These are phyloP conservation scores for Senecio squalidus DNA, from an alignment of 140 eudicot species.

Conservation along the genomic window DNA sequence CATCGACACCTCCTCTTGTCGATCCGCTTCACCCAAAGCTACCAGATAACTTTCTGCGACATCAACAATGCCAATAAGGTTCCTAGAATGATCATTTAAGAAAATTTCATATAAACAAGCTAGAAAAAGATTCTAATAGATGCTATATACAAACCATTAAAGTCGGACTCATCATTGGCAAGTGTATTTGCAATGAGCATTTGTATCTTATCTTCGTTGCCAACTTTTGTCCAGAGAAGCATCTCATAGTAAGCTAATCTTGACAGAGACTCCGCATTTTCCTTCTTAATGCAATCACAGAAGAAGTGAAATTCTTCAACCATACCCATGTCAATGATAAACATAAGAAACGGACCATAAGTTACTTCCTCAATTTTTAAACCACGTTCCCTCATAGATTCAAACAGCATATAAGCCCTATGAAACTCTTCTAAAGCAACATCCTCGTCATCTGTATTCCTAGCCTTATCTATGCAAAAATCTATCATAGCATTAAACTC, in stretches of 20 bases:
- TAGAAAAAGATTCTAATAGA: conserved; percentile 8
- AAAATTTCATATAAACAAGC: conserved; percentile 1
- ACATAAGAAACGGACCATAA: conserved; percentile 71
- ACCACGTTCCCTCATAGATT: conserved; percentile 56
- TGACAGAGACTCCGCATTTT: conserved; percentile 47
- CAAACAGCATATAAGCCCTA: conserved; percentile 53
- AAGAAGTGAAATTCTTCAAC: conserved; percentile 66
- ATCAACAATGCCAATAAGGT: conserved; percentile 18
- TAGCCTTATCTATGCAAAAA: conserved; percentile 56
- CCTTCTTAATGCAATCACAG: conserved; percentile 46
- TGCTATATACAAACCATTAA: conserved; percentile 47
- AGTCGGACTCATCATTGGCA: conserved; percentile 29
- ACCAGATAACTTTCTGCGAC: conserved; percentile 61
- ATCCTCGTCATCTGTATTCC: conserved; percentile 62
- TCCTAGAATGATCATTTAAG: neutral
- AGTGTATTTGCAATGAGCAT: conserved; percentile 38
- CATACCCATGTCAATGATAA: conserved; percentile 59
- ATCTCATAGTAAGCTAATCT: conserved; percentile 84
- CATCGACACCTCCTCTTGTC: conserved; percentile 50
- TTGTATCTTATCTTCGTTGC: conserved; percentile 52
- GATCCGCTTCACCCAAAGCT: conserved; percentile 65
- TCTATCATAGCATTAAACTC: conserved; percentile 54
- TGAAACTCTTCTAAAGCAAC: conserved; percentile 43
- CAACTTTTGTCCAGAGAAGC: conserved; percentile 60
- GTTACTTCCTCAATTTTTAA: conserved; percentile 58